Percentiles rank a stretch among this genome's conserved stretches.
phyloP scores from a whole-genome alignment of 345 rosid species.

The Salix brachista region DNA sequence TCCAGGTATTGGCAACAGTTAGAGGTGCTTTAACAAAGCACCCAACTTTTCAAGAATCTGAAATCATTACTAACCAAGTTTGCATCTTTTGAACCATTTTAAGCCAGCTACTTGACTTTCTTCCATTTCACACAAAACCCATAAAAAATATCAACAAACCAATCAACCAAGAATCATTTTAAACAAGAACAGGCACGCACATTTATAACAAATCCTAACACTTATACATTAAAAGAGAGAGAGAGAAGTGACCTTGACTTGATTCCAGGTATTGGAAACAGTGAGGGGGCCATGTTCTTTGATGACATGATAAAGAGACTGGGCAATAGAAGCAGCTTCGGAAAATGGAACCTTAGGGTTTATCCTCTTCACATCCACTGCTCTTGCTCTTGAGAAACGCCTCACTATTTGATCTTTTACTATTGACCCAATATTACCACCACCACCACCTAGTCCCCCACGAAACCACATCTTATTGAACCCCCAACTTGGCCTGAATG shows the following conservation, averaged over 20 bases:
- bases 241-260: slow-evolving; percentile 50
- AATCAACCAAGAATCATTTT: no score
- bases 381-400: slow-evolving; percentile 62
- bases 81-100: no score
- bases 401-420: slow-evolving; percentile 29
- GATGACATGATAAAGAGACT: slow-evolving; percentile 57
- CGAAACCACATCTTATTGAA: slow-evolving; percentile 3
- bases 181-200: background rate
- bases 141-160: no score
- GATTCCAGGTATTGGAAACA: slow-evolving; percentile 71
- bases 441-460: background rate
- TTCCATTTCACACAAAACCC: no score
- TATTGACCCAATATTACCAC: slow-evolving; percentile 1
- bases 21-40: slow-evolving; percentile 37
- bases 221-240: background rate
- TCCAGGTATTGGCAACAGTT: slow-evolving; percentile 71
- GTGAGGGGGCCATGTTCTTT: slow-evolving; percentile 73
- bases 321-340: slow-evolving; percentile 72
- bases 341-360: slow-evolving; percentile 89
- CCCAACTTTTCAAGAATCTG: no score
- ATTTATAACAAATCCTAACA: background rate
- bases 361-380: slow-evolving; percentile 82
- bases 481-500: no score
- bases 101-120: no score
- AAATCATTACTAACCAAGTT: no score